These are phyloP conservation scores for Casaregolazyma suthepensis DNA, from an alignment of 1,139 yeast genomes.

Conservation along the genomic window DNA sequence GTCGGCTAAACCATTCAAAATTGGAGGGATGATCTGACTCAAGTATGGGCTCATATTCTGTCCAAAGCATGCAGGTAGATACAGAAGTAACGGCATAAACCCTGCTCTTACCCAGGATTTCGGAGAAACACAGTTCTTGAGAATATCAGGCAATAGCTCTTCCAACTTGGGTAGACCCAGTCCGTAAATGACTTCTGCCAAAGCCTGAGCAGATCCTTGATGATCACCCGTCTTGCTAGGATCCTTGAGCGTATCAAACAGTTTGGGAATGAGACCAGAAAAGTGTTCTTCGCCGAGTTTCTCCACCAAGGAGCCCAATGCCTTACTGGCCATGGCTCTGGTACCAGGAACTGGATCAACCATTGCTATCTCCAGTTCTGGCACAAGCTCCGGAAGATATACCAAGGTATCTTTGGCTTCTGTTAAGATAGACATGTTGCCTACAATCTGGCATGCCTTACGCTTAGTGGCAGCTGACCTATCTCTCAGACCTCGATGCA, in stretches of 20 bases:
- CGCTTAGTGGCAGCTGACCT: conserved; percentile 87
- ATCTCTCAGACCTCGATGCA: conserved; percentile 92
- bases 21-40: conserved; percentile 79
- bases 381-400: conserved; percentile 67
- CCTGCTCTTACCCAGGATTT: conserved; percentile 81
- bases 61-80: conserved; percentile 93
- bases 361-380: conserved; percentile 88
- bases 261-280: conserved; percentile 84
- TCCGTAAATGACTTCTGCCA: conserved; percentile 90
- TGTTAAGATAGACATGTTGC: conserved; percentile 95
- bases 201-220: conserved; percentile 95
- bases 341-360: conserved; percentile 98
- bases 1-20: conserved; percentile 88
- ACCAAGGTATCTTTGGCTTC: conserved; percentile 83
- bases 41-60: conserved; percentile 86
- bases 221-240: conserved; percentile 85
- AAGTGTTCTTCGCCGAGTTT: conserved; percentile 93
- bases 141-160: conserved; percentile 74
- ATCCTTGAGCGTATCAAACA: conserved; percentile 71
- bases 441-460: conserved; percentile 96
- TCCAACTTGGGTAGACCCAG: conserved; percentile 83
- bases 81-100: conserved; percentile 81
- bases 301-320: conserved; percentile 92
- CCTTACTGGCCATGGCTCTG: conserved; percentile 96
- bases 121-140: conserved; percentile 63